Conservation (phyloP, 164 flowering plant species). For the Protea cynaroides region DNA sequence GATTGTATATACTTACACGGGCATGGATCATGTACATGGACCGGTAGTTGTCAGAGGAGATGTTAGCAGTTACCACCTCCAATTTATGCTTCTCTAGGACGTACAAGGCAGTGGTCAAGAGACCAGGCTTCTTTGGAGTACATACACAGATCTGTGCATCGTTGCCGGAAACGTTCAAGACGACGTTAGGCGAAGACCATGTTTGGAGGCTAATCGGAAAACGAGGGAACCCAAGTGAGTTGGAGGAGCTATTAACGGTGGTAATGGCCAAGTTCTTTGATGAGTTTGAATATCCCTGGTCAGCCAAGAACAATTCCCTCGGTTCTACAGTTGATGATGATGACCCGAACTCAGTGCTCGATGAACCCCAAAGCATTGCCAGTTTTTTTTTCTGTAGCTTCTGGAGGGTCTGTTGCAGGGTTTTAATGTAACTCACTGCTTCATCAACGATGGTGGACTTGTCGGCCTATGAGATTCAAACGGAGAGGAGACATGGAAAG, state of each 20-base stretch:
- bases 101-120: constrained; percentile 38
- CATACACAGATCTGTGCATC: constrained; percentile 71
- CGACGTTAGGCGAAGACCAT: constrained; percentile 69
- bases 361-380: constrained; percentile 35
- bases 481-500: no score
- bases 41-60: constrained; percentile 40
- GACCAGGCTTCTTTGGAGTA: constrained; percentile 46
- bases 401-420: constrained; percentile 44
- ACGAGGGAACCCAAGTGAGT: constrained; percentile 5
- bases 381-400: constrained; percentile 54
- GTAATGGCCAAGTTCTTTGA: constrained; percentile 15
- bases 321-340: constrained; percentile 14
- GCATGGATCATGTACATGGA: constrained; percentile 70
- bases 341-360: constrained; percentile 11
- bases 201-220: constrained; percentile 43
- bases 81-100: constrained; percentile 62
- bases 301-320: constrained; percentile 60
- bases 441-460: constrained; percentile 86
- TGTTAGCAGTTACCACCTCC: constrained; percentile 58
- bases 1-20: constrained; percentile 41
- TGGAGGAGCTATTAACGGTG: no score
- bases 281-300: constrained; percentile 48
- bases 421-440: constrained; percentile 69
- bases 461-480: constrained; percentile 86
- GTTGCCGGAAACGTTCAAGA: constrained; percentile 48